phyloP scores from a whole-genome alignment of 805 yeast species.

The Candida palmyrensis region DNA sequence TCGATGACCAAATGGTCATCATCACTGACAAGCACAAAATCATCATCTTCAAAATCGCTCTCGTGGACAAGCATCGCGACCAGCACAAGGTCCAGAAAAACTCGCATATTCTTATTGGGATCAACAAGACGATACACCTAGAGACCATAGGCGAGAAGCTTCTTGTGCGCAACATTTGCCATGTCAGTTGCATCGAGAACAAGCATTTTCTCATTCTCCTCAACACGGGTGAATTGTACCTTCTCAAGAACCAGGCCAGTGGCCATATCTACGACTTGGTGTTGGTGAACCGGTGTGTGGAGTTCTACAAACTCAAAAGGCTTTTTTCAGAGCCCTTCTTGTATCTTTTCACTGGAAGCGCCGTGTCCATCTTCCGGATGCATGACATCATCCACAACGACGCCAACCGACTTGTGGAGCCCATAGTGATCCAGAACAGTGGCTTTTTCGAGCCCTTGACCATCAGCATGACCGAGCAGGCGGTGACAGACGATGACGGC shows the following conservation, averaged over 20 bases:
- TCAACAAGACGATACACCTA: slow-evolving; percentile 29
- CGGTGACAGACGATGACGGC: slow-evolving; percentile 3
- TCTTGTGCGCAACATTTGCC: slow-evolving; percentile 15
- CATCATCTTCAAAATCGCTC: slow-evolving; percentile 17
- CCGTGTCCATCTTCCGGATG: slow-evolving; percentile 23
- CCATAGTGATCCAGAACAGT: slow-evolving; percentile 21
- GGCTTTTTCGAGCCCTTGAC: slow-evolving; percentile 22
- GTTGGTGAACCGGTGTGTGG: slow-evolving; percentile 23
- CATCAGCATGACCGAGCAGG: slow-evolving; percentile 9
- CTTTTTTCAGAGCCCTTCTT: slow-evolving; percentile 11
- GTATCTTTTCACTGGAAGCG: slow-evolving; percentile 36
- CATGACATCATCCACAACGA: slow-evolving; percentile 19
- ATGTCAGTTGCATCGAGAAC: slow-evolving; percentile 20
- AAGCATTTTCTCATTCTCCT: slow-evolving; percentile 32
- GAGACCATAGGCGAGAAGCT: slow-evolving; percentile 25
- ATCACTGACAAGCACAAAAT: slow-evolving; percentile 26
- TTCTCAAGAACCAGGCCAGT: slow-evolving; percentile 21
- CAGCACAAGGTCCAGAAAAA: slow-evolving; percentile 6
- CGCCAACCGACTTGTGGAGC: slow-evolving; percentile 11
- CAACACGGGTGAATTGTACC: slow-evolving; percentile 33
- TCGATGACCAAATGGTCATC: slow-evolving; percentile 13
- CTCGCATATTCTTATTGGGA: slow-evolving; percentile 24
- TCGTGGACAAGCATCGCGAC: slow-evolving; percentile 4
- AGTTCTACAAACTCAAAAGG: slow-evolving; percentile 23
- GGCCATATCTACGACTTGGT: slow-evolving; percentile 31